Evolutionary conservation across 257 asterid species (phyloP), one percentile per base, ranked within the genome.

Genomic region (Schizonepeta tenuifolia): DNA sequence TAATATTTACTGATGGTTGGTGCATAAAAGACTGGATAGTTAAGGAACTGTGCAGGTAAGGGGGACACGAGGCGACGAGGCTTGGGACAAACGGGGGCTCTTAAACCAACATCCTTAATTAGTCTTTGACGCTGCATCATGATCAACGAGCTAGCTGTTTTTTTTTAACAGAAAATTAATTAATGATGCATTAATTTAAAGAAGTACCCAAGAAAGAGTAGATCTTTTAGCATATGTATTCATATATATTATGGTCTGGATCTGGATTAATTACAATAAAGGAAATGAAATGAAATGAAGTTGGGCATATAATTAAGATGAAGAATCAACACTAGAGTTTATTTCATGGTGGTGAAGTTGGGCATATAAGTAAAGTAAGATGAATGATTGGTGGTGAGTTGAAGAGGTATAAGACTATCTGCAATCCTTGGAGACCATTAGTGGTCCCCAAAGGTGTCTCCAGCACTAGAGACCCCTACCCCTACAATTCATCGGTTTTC

Each of bases 51-150:
- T 21, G 80, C 83, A 41, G 90, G 89, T 40, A 85, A 69, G 54
- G 83, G 26, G 3, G 89, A 74, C 21, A 83, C 80, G 10, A 75
- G 74, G 14, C 88, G 83, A 65, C 85, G 88, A 35, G 96, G 93
- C 81, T 89, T 89, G 20, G 96, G 91, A 74, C 91, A 87, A 50
- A 85, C 28, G 31, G 86, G 91, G 62, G 72, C 75, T 59, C 70
- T 79, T 36, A 33, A 67, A 1, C 64, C 68, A 24, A 46, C 80
- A 54, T 67, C 65, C 73, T 21, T 74, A 5, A 5, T 5, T 4
- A 21, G 56, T 70, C 36, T 81, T 80, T 24, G 73, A 35, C 64
- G 56, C 71, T 49, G 80, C 51, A 26, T 76, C 33, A 28, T 28
- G 33, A 24, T 24, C 86, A 53, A 59, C 47, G 63, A 79, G 36